phyloP scores from a whole-genome alignment of 805 yeast genomes.

The Lachancea cidri region DNA sequence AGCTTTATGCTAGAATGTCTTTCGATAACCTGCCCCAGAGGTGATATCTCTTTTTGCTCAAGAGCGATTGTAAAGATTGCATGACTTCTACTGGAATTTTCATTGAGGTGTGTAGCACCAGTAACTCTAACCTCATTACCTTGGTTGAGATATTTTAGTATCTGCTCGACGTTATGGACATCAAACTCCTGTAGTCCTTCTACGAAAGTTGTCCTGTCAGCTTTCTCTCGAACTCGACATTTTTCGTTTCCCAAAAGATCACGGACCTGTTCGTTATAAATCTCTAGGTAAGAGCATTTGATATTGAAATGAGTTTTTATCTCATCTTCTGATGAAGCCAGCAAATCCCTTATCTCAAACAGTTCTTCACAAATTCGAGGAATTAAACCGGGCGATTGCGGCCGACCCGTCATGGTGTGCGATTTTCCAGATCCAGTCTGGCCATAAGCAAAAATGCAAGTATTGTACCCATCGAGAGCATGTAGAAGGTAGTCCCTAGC shows the following conservation, averaged over 20 bases:
- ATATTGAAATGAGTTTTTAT: slow-evolving; percentile 56
- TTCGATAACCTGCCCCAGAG: slow-evolving; percentile 40
- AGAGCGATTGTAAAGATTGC: slow-evolving; percentile 66
- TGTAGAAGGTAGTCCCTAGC: slow-evolving; percentile 13
- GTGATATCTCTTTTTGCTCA: slow-evolving; percentile 48
- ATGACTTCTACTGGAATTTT: slow-evolving; percentile 71
- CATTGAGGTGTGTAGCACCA: slow-evolving; percentile 71
- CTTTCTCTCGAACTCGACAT: slow-evolving; percentile 60
- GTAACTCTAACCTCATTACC: slow-evolving; percentile 61
- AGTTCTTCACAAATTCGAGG: slow-evolving; percentile 10
- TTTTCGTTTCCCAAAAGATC: slow-evolving; percentile 50
- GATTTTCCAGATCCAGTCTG: slow-evolving; percentile 97
- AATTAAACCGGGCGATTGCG: slow-evolving; percentile 8
- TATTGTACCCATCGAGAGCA: slow-evolving; percentile 80
- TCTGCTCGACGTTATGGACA: slow-evolving; percentile 46
- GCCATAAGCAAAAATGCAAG: slow-evolving; percentile 94
- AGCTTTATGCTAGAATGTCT: slow-evolving; percentile 57
- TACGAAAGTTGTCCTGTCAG: slow-evolving; percentile 64
- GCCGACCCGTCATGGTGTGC: slow-evolving; percentile 68
- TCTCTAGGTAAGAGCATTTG: slow-evolving; percentile 73
- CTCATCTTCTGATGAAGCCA: slow-evolving; percentile 48
- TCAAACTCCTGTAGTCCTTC: slow-evolving; percentile 54
- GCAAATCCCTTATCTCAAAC: slow-evolving; percentile 8
- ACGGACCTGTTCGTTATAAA: slow-evolving; percentile 75
- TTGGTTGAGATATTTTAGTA: slow-evolving; percentile 38